Evolutionary conservation across 768 basidiomycete species (phyloP).

Genomic region (Holtermannia corniformis): DNA sequence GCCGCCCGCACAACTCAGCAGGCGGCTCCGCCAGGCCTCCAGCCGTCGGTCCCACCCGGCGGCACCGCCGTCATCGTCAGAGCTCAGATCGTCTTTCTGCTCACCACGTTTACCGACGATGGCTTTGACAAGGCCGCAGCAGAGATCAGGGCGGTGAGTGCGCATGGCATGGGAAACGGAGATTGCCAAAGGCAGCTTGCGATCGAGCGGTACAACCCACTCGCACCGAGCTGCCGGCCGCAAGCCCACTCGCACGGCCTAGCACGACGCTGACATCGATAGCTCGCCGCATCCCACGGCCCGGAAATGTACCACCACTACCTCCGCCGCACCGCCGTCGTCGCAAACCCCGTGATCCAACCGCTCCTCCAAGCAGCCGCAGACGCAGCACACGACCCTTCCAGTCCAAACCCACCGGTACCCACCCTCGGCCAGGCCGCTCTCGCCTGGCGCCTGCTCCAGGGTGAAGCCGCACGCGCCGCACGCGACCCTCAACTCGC

Average conservation of each 20-base stretch:
- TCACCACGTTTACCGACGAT: constrained; percentile 92
- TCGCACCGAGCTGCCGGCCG: constrained; percentile 10
- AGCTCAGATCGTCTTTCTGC: constrained; percentile 90
- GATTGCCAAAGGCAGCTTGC: too few relatives aligned
- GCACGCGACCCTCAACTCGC: constrained; percentile 38
- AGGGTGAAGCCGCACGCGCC: constrained; percentile 34
- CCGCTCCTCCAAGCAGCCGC: constrained; percentile 27
- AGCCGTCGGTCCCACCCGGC: background rate
- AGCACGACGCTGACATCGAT: too few relatives aligned
- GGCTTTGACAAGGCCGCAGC: constrained; percentile 88
- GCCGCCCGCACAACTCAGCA: background rate
- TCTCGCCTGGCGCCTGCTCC: constrained; percentile 39
- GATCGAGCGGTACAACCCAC: background rate
- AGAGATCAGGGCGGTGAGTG: constrained; percentile 86
- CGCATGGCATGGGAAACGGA: too few relatives aligned
- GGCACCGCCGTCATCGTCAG: constrained; percentile 36
- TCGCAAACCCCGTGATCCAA: constrained; percentile 47
- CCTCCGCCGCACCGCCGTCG: constrained; percentile 86
- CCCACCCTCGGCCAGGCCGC: constrained; percentile 27
- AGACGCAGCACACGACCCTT: constrained; percentile 33
- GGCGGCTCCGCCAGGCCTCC: background rate
- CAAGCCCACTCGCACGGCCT: too few relatives aligned
- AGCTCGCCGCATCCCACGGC: constrained; percentile 96
- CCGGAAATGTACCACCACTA: constrained; percentile 96
- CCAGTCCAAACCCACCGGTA: constrained; percentile 29